These are phyloP conservation scores for Candida palmyrensis DNA, from an alignment of 805 yeast species.

Conservation along the genomic window DNA sequence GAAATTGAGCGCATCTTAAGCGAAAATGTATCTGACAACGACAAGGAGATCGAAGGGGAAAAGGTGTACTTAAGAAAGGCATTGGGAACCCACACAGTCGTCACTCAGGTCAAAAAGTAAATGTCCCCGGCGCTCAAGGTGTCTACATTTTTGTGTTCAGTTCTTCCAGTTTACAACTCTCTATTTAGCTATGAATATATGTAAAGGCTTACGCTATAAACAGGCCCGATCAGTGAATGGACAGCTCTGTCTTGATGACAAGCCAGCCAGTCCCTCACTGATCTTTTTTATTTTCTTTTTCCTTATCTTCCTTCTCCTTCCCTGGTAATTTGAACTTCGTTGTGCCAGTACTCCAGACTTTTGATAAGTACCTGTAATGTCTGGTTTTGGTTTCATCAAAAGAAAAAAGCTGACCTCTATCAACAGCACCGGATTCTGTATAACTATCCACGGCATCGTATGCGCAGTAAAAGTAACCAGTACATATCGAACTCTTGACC, in stretches of 20 bases:
- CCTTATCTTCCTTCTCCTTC: slow-evolving; percentile 3
- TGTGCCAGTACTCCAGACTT: slow-evolving; percentile 29
- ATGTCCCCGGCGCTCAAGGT: too few relatives aligned
- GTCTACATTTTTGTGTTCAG: too few relatives aligned
- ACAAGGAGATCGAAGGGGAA: slow-evolving; percentile 7
- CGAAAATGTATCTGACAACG: slow-evolving; percentile 10
- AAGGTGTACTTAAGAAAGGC: slow-evolving; percentile 15
- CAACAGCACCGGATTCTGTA: slow-evolving; percentile 4
- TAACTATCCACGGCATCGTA: slow-evolving; percentile 23
- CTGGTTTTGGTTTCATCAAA: slow-evolving; percentile 12
- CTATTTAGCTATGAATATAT: too few relatives aligned
- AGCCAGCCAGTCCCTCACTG: too few relatives aligned
- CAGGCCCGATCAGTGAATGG: too few relatives aligned
- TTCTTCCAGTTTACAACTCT: too few relatives aligned
- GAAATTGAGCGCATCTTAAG: slow-evolving; percentile 25
- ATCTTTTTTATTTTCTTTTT: slow-evolving; percentile 2
- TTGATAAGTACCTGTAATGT: slow-evolving; percentile 26
- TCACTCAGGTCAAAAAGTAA: slow-evolving; percentile 8
- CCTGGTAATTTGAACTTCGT: slow-evolving; percentile 4
- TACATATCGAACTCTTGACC: slow-evolving; percentile 31
- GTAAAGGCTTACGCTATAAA: too few relatives aligned
- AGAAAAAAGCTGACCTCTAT: slow-evolving; percentile 19
- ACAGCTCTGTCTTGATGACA: too few relatives aligned
- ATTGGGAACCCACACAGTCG: slow-evolving; percentile 21
- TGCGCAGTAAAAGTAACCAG: slow-evolving; percentile 37